Conservation (phyloP, 208 protist species). For the Herpetomonas tarakana region DNA sequence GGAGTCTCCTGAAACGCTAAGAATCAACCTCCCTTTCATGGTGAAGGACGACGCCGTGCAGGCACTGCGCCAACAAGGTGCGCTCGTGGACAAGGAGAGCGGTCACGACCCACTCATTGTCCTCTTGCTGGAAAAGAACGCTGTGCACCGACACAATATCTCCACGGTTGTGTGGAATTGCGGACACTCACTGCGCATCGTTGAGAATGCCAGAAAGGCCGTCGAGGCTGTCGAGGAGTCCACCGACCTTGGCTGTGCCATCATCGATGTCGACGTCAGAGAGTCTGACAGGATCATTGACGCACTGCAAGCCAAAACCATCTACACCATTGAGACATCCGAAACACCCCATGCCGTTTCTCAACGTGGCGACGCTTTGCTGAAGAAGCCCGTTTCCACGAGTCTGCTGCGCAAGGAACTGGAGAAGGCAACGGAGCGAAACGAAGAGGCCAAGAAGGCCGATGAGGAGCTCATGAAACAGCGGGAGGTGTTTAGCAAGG, state of each 20-base stretch:
- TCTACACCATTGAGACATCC: constrained; percentile 63
- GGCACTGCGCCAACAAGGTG: constrained; percentile 21
- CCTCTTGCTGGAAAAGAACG: constrained; percentile 64
- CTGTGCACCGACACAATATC: constrained; percentile 64
- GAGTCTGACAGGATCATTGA: constrained; percentile 42
- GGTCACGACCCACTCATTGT: constrained; percentile 50
- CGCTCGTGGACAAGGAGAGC: constrained; percentile 19
- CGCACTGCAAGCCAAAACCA: constrained; percentile 34
- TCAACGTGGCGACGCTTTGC: constrained; percentile 33
- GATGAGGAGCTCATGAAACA: constrained; percentile 50
- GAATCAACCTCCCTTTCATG: constrained; percentile 48
- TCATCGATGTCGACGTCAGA: constrained; percentile 47
- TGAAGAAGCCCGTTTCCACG: constrained; percentile 45
- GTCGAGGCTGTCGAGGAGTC: constrained; percentile 55
- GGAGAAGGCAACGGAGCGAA: constrained; percentile 25
- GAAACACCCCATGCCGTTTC: constrained; percentile 27
- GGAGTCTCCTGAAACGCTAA: constrained; percentile 30
- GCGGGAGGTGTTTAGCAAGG: constrained; percentile 45
- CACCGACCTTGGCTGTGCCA: constrained; percentile 58
- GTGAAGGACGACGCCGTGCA: constrained; percentile 38
- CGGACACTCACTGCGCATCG: constrained; percentile 52
- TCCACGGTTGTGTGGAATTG: constrained; percentile 48
- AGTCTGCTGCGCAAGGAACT: constrained; percentile 37
- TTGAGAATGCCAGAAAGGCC: constrained; percentile 56
- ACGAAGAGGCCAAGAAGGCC: constrained; percentile 42